Percentiles rank a stretch among this genome's conserved stretches.
Evolutionary conservation across 1,284 basidiomycete genomes (phyloP).

Genomic region (Ustilago cynodontis): DNA sequence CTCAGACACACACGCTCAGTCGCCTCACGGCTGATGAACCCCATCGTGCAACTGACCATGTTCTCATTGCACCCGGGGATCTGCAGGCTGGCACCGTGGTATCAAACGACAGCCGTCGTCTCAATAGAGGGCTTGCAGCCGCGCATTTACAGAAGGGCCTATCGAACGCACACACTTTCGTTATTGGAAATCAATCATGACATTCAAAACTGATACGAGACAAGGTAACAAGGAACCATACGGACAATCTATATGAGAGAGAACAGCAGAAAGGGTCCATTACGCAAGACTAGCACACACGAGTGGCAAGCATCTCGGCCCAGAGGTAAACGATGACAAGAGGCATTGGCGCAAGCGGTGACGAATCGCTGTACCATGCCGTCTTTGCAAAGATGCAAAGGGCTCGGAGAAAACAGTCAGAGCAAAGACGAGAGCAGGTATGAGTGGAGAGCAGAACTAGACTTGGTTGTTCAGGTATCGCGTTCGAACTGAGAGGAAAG

Average conservation of each 20-base stretch:
- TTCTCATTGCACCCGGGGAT: no score
- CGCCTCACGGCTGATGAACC: no score
- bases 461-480: not conserved
- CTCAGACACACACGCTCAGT: no score
- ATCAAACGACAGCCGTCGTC: no score
- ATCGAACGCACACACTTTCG: no score
- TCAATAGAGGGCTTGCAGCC: no score
- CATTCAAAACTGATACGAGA: constrained; percentile 43
- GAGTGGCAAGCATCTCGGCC: not conserved
- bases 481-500: constrained; percentile 15
- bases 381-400: not conserved
- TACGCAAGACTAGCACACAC: constrained; percentile 1
- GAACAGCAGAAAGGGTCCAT: constrained; percentile 12
- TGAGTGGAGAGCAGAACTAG: constrained; percentile 13
- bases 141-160: no score
- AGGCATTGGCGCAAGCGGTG: constrained; percentile 30
- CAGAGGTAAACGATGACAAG: not conserved
- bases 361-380: constrained; percentile 39
- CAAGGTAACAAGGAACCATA: constrained; percentile 40
- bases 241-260: constrained; percentile 35
- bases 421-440: constrained; percentile 4
- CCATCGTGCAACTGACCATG: no score
- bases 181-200: constrained; percentile 46
- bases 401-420: not conserved
- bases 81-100: no score